Evolutionary conservation across 192 early-diverging fungal genomes (phyloP), one percentile per base, ranked within the genome.

Genomic region (Backusella tuberculispora): DNA sequence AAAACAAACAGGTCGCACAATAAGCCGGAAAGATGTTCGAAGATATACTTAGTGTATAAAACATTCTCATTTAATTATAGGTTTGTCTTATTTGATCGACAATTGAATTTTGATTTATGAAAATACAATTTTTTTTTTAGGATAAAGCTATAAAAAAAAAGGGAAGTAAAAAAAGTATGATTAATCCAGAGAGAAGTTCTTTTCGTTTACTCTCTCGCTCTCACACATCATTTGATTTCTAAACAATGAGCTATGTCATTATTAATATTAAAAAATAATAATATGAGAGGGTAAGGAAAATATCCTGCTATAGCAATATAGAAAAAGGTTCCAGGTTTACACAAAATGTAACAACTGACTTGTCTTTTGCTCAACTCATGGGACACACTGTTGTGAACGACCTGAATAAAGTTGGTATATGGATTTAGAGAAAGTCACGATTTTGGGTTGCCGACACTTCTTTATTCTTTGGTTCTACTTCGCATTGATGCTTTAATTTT

Each of bases 331-430:
- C 5, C 17, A 34, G 26, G 12, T 34, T 47, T 47, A 70, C 68
- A 70, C 68, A 70, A 70, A 48, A 70, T 70, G 68, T 70, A 71
- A 71, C 45, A 56, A 71, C 34, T 50, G 69, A 50, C 37, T 34
- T 19, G 24, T 50, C 45, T 53, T 70, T 47, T 50, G 44, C 44
- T 12, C 43, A 47, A 56, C 66, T 67, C 66, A 67, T 67, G 66
- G 38, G 66, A 67, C 40, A 67, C 19, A n/a, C 29, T 60, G 21
- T 60, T 60, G 53, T 60, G 53, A 26, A 26, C 53, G 53, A 26
- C 21, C 53, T 53, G 6, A 53, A 53, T 53, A 53, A 53, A 53
- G 50, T 53, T 53, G 50, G 8, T 53, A 53, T 53, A 21, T 53
- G n/a, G 21, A 53, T 19, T 60, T 19, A 60, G 21, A 26, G n/a